These are phyloP conservation scores for Priceomyces fermenticarens DNA, from an alignment of 805 yeast genomes.

Conservation along the genomic window DNA sequence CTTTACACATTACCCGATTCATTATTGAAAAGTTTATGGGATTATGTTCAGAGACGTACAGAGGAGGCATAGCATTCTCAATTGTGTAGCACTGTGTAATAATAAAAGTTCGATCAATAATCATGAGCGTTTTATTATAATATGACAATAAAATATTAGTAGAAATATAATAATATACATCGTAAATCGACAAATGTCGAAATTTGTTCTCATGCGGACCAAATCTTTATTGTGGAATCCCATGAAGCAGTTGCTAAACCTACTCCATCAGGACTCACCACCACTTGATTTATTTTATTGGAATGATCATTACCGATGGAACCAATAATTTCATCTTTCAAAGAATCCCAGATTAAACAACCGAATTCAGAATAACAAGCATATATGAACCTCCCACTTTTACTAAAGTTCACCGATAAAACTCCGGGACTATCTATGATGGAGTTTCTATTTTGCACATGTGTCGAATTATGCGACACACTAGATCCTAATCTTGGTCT, in stretches of 20 bases:
- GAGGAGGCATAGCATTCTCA: conserved; percentile 19
- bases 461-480: conserved; percentile 9
- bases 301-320: conserved; percentile 52
- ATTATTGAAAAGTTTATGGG: conserved; percentile 89
- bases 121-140: too few relatives aligned
- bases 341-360: conserved; percentile 73
- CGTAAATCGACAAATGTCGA: neutral
- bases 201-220: conserved; percentile 37
- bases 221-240: conserved; percentile 70
- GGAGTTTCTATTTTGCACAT: conserved; percentile 12
- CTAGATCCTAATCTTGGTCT: neutral
- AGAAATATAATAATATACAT: neutral
- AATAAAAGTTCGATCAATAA: conserved; percentile 3
- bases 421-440: conserved; percentile 65
- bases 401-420: conserved; percentile 66
- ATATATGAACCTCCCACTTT: conserved; percentile 71
- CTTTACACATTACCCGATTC: conserved; percentile 89
- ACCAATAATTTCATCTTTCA: conserved; percentile 64
- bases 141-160: too few relatives aligned
- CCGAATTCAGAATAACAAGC: conserved; percentile 74
- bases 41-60: conserved; percentile 76
- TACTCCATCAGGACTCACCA: conserved; percentile 68
- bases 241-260: conserved; percentile 79
- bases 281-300: conserved; percentile 60
- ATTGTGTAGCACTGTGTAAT: conserved; percentile 4